Evolutionary conservation across 495 filamentous ascomycete species (phyloP), one percentile per base, ranked within the genome.

Genomic region (Talaromyces stipitatus): DNA sequence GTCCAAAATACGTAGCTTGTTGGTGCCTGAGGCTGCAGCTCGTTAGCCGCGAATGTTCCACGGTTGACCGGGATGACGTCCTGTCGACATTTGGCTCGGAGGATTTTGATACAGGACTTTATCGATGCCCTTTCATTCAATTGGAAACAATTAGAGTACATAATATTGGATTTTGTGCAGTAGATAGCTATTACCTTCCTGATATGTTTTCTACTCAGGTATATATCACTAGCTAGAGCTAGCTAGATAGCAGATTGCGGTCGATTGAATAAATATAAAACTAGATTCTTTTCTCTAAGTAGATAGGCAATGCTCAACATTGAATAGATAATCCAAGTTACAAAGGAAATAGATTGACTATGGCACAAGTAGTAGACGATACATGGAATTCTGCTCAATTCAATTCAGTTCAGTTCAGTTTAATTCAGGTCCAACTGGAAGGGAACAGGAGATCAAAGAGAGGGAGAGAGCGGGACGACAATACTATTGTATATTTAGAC

Each of bases 301-400:
- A n/a, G n/a, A n/a, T n/a, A n/a, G n/a, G n/a, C n/a, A 32, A 41
- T 7, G 36, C 36, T 41, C 32, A 36, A 48, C 20, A 48, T 12
- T 33, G 30, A 46, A n/a, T 18, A 41, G 8, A 41, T 41, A 54
- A 22, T 54, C 51, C 22, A 54, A 67, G 61, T 70, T 70, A 77
- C 72, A 77, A 76, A 75, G 62, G 68, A 74, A 64, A 78, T 76
- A 72, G 62, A 75, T 73, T 69, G 73, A 70, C 72, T 76, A 78
- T 76, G 67, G 73, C 74, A 78, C 74, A 48, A 48, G 24, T 48
- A 75, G 71, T 75, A 77, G 70, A 66, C 67, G 66, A 70, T 76
- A 76, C 72, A 77, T 61, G 69, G 66, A 67, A 69, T 69, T 69
- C 74, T 66, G 68, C 62, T 55, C 36, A 46, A 29, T 43, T 55